These are phyloP conservation scores for Musa itinerans DNA, from an alignment of 176 grass and related monocot genomes.

Conservation along the genomic window DNA sequence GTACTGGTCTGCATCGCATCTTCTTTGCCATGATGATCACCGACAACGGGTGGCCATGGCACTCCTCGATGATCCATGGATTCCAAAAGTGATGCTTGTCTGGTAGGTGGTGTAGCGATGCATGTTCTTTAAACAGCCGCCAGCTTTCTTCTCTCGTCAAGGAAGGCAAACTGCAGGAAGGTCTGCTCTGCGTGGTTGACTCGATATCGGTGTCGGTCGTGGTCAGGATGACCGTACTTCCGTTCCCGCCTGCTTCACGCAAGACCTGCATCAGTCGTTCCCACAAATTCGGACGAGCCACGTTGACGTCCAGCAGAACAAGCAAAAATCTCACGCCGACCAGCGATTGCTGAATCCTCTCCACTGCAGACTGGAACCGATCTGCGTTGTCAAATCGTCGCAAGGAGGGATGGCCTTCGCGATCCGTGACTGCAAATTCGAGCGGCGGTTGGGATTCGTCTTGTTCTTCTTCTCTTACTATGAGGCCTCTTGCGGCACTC, in stretches of 20 bases:
- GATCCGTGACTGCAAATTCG: background rate
- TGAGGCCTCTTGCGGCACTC: background rate
- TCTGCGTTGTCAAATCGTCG: background rate
- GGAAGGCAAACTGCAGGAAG: background rate
- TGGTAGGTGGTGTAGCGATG: background rate
- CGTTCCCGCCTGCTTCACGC: background rate
- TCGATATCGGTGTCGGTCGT: background rate
- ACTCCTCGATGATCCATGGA: background rate
- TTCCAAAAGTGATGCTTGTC: conserved; percentile 2
- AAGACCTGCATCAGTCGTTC: background rate
- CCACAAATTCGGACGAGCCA: background rate
- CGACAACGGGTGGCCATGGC: background rate
- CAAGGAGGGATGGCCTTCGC: background rate
- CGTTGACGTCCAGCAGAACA: background rate
- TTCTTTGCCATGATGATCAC: conserved; percentile 6
- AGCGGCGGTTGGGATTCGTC: background rate
- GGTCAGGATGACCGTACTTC: conserved; percentile 6
- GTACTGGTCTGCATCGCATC: background rate
- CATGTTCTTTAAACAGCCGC: background rate
- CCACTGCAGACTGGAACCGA: background rate
- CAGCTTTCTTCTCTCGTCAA: conserved; percentile 6
- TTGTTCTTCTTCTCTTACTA: background rate
- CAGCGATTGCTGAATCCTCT: background rate
- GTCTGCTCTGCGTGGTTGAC: background rate
- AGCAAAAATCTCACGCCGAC: background rate